Base-by-base conservation (phyloP, 2,329 filamentous ascomycete genomes). In the Exophiala xenobiotica region DNA sequence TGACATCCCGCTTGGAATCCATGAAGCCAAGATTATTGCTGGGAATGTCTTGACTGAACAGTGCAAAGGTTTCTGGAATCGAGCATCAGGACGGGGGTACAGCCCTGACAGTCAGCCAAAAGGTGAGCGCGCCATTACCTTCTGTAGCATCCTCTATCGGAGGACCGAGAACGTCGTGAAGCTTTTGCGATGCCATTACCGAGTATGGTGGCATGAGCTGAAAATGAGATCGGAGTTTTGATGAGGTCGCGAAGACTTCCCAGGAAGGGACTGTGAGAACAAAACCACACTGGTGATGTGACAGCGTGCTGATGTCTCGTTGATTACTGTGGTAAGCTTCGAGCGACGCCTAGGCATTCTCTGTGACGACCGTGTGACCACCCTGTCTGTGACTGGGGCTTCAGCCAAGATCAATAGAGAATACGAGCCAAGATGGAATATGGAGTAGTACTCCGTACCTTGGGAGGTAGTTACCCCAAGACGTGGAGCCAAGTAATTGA, bases 11-110 rank as follows among this genome's bases (percentile, higher is more conserved):
- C 58, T 80, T 82, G 12, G 87, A 75, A 67, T 96, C 86, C 57
- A 97, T 73, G 70, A 96, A 93, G 64, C 92, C 93, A 7, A 97
- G 83, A 62, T 90, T 85, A 48, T 83, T 81, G 9, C 86, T 87
- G 0, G 87, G 83, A 20, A 89, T 81, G 14, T 82, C 73, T 65
- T 87, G 83, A 37, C 89, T 86, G 74, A 95, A 96, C 49, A 96
- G 78, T 29, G 91, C 72, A 65, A 95, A 96, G 3, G 89, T 88
- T 73, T 97, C 92, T 96, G 44, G 35, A 26, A 51, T 27, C 39
- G 16, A 22, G 35, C 19, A 46, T 58, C 24, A 56, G 53, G 27
- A 44, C 14, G 12, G 22, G 14, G 14, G 46, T n/a, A 29, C 24
- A 11, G 26, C 16, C 40, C 22, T 14, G 40, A 20, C 7, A 18